Base-by-base conservation (phyloP, 768 basidiomycete species). In the Leccinellum albellum region DNA sequence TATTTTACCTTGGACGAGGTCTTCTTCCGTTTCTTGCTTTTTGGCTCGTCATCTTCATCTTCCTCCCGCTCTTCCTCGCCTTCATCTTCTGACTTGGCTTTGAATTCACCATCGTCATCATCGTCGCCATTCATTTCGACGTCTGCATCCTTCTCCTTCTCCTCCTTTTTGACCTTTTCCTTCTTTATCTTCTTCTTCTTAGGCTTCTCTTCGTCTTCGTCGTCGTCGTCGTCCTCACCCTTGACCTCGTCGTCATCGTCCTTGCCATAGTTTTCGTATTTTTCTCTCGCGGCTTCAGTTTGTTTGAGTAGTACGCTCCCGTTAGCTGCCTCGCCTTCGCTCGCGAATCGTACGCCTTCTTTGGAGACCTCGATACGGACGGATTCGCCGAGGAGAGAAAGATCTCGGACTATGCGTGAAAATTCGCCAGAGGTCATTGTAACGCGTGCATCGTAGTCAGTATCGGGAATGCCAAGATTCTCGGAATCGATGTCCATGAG, bases 401-500 rank as follows among this genome's bases (percentile, higher is more conserved):
- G 82, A 72, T 99, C 96, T 51, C 91, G 86, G 50, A 96, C 93
- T 69, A 99, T 98, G 52, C 95, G 86, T 26, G 86, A 75, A 68
- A 99, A 98, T 71, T 99, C 97, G 33, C 78, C 57, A 0, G 94
- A 83, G 8, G 90, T 82, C 84, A 99, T 86, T 20, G 87, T 86
- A 49, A 98, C 86, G 55, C 89, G 87, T 3, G 93, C 92, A 66
- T 98, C 96, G 73, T 98, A 99, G 50, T 95, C 89, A 3, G 97
- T 99, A 61, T 98, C 95, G 15, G 97, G 97, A 67, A 98, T 98
- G 49, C 89, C 88, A 51, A 98, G 88, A 46, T 85, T 87, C 74
- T 99, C 97, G 23, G 91, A 79, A 72, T 99, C 96, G 68, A 99
- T 99, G 67, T 98, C 96, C 96, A 99, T 98, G 53, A 98, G 85